Evolutionary conservation across 75 land plant species (phyloP).

Genomic region (Pinus tabuliformis): DNA sequence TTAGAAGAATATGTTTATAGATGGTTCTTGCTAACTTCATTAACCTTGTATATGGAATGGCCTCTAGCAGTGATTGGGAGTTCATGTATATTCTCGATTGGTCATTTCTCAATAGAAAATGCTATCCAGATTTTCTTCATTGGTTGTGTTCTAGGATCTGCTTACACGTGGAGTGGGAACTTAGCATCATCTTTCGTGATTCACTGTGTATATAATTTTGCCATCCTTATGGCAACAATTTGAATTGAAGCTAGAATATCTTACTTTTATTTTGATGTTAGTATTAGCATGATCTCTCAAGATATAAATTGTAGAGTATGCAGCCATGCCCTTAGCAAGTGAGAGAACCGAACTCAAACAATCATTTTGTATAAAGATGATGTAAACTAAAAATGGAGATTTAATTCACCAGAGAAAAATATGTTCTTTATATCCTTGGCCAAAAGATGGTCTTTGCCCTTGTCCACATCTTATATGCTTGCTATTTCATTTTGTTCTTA

Average conservation of each 20-base stretch:
- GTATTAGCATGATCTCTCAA: background rate
- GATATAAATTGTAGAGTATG: background rate
- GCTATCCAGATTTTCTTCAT: slow-evolving; percentile 9
- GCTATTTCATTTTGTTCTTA: too few species aligned
- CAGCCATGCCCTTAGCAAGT: too few species aligned
- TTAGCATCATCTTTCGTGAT: slow-evolving; percentile 18
- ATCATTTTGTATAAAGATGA: too few species aligned
- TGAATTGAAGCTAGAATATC: background rate
- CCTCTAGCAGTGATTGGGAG: slow-evolving; percentile 16
- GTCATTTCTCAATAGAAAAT: slow-evolving; percentile 10
- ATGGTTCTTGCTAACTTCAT: slow-evolving; percentile 17
- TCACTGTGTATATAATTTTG: slow-evolving; percentile 22
- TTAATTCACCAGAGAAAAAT: too few species aligned
- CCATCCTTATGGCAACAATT: slow-evolving; percentile 12
- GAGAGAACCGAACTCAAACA: too few species aligned
- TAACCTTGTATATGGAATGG: slow-evolving; percentile 14
- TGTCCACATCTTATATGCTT: too few species aligned
- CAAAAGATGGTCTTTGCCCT: too few species aligned
- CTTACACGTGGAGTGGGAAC: slow-evolving; percentile 22
- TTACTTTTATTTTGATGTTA: background rate
- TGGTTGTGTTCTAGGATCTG: slow-evolving; percentile 21
- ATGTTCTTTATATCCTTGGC: too few species aligned
- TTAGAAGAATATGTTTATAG: slow-evolving; percentile 29
- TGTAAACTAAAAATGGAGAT: too few species aligned
- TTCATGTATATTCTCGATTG: slow-evolving; percentile 14